Evolutionary conservation across 2,329 filamentous ascomycete genomes (phyloP).

Genomic region (Orbilia blumenaviensis): DNA sequence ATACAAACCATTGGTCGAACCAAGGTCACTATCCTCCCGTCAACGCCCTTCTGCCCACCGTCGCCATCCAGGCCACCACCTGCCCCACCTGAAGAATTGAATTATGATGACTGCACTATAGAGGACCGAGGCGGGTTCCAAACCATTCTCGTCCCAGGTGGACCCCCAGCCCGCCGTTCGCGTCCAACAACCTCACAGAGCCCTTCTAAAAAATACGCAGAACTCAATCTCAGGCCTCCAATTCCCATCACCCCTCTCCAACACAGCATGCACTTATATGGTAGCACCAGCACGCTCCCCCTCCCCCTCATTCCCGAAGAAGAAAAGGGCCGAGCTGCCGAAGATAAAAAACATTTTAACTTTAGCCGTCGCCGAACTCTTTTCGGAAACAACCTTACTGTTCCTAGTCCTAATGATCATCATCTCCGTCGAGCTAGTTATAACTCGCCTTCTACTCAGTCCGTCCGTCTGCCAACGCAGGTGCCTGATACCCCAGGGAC

Average conservation of each 20-base stretch:
- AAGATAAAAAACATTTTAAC: background rate
- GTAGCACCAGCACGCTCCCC: background rate
- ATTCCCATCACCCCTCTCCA: background rate
- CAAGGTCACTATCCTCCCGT: background rate
- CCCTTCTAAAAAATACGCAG: slow-evolving; percentile 2
- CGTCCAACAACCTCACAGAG: background rate
- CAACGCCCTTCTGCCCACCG: background rate
- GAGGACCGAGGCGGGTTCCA: background rate
- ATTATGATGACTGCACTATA: background rate
- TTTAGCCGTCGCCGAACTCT: background rate
- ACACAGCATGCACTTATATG: background rate
- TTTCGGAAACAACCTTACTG: slow-evolving; percentile 23
- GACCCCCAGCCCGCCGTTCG: background rate
- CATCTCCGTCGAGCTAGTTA: slow-evolving; percentile 38
- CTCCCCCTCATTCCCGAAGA: background rate
- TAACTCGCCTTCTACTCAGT: background rate
- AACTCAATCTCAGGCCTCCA: slow-evolving; percentile 15
- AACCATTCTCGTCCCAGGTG: background rate
- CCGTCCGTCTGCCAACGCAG: background rate
- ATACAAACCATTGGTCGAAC: background rate
- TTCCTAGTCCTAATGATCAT: slow-evolving; percentile 16
- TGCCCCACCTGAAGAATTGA: background rate
- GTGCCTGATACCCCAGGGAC: background rate
- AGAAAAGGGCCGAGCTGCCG: background rate
- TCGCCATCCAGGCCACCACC: background rate